Conservation (phyloP, 352 stramenopile species). For the Bremia lactucae region DNA sequence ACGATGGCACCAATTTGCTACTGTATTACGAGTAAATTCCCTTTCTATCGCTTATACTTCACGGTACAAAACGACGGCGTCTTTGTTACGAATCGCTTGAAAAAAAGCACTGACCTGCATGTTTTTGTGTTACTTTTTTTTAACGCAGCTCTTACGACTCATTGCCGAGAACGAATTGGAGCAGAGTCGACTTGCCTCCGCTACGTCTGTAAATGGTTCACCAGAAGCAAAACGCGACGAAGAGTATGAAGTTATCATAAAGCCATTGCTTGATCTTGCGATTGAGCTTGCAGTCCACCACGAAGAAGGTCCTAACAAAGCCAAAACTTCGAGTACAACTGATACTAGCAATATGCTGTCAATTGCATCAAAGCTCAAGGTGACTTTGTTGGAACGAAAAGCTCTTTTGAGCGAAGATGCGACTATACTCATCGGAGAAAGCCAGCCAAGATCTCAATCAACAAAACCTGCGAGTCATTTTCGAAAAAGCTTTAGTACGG, state of each 20-base stretch:
- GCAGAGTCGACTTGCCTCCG: slow-evolving; percentile 6
- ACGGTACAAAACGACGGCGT: slow-evolving; percentile 37
- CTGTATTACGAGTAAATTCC: slow-evolving; percentile 83
- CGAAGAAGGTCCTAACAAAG: slow-evolving; percentile 28
- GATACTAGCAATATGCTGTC: slow-evolving; percentile 17
- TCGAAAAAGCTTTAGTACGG: slow-evolving; percentile 49
- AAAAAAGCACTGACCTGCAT: neutral
- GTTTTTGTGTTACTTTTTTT: neutral
- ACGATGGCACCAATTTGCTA: slow-evolving; percentile 62
- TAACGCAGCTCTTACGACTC: slow-evolving; percentile 43
- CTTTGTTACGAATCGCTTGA: too few species aligned
- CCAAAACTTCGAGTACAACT: slow-evolving; percentile 1
- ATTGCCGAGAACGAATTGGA: slow-evolving; percentile 62
- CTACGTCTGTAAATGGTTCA: neutral
- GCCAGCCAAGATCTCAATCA: neutral
- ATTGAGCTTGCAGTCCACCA: slow-evolving; percentile 49
- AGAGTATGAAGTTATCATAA: slow-evolving; percentile 50
- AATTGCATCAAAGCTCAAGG: slow-evolving; percentile 24
- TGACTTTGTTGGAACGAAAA: slow-evolving; percentile 21
- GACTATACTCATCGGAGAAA: slow-evolving; percentile 1
- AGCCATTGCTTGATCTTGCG: slow-evolving; percentile 33
- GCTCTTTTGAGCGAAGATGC: slow-evolving; percentile 42
- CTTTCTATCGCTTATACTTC: slow-evolving; percentile 82
- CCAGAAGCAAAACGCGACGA: slow-evolving; percentile 13
- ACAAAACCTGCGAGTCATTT: slow-evolving; percentile 15